Conservation (phyloP, 2,329 filamentous ascomycete species). For the Falciphora oryzae region DNA sequence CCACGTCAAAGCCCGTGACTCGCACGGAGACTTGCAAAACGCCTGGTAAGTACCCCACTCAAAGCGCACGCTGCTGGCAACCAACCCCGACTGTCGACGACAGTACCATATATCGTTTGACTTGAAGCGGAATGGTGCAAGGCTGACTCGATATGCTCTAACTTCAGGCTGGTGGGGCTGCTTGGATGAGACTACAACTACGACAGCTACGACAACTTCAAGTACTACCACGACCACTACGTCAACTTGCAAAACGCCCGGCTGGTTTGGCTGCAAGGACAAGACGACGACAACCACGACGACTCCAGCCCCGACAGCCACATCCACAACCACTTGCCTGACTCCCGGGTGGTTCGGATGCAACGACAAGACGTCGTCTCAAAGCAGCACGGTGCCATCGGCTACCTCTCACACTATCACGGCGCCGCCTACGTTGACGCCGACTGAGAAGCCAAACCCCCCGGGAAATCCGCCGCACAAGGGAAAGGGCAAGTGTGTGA, state of each 20-base stretch:
- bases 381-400: constrained; percentile 12
- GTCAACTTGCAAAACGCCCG: constrained; percentile 56
- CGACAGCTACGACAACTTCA: constrained; percentile 36
- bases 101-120: not conserved
- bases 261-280: constrained; percentile 64
- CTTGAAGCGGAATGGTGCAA: not conserved
- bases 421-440: constrained; percentile 24
- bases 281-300: constrained; percentile 27
- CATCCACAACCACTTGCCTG: constrained; percentile 19
- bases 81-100: no score
- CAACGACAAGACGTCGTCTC: constrained; percentile 14
- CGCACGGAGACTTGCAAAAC: constrained; percentile 85
- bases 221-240: constrained; percentile 40
- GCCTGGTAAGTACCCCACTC: constrained; percentile 35
- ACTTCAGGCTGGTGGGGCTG: constrained; percentile 76
- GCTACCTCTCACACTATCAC: constrained; percentile 23
- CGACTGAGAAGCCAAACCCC: constrained; percentile 17
- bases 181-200: constrained; percentile 50
- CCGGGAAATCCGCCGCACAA: constrained; percentile 18
- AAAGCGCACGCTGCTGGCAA: not conserved
- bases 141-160: constrained; percentile 27
- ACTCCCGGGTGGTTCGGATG: constrained; percentile 19
- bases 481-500: constrained; percentile 27
- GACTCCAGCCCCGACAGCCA: constrained; percentile 17
- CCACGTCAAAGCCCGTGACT: constrained; percentile 57